Conservation (phyloP, 176 grass and related monocot genomes). For the Oryza coarctata region DNA sequence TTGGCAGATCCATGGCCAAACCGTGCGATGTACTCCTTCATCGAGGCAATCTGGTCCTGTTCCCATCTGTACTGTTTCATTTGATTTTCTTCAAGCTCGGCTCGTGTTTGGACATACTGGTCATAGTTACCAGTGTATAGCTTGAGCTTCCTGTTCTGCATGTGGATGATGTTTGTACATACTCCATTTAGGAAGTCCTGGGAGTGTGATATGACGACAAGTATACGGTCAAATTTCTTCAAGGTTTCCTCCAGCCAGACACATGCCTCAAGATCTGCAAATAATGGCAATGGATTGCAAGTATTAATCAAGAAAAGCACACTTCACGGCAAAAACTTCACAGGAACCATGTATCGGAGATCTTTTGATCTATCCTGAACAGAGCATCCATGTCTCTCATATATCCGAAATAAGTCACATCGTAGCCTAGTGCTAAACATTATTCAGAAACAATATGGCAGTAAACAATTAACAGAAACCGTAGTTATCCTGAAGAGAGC, state of each 20-base stretch:
- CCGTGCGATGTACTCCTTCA: constrained; percentile 95
- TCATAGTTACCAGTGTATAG: constrained; percentile 91
- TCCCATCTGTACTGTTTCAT: constrained; percentile 99
- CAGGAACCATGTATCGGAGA: not conserved
- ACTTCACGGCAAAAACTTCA: not conserved
- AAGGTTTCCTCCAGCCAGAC: constrained; percentile 92
- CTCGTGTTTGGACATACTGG: constrained; percentile 76
- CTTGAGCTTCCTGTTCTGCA: constrained; percentile 87
- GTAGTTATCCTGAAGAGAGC: not conserved
- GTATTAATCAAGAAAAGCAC: not conserved
- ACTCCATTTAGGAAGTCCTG: constrained; percentile 94
- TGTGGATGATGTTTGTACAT: constrained; percentile 95
- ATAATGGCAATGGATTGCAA: constrained; percentile 11
- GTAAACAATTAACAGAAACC: not conserved
- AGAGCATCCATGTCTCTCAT: not conserved
- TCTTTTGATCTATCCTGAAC: not conserved
- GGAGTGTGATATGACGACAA: constrained; percentile 84
- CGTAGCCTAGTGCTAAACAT: not conserved
- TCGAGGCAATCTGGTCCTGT: constrained; percentile 84
- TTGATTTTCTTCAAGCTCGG: constrained; percentile 85
- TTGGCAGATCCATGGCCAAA: constrained; percentile 93
- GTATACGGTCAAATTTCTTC: constrained; percentile 82
- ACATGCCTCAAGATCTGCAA: constrained; percentile 94
- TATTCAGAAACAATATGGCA: not conserved
- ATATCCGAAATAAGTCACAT: not conserved